These are phyloP conservation scores for Boletellus ananas DNA, from an alignment of 768 basidiomycete species.

Conservation along the genomic window DNA sequence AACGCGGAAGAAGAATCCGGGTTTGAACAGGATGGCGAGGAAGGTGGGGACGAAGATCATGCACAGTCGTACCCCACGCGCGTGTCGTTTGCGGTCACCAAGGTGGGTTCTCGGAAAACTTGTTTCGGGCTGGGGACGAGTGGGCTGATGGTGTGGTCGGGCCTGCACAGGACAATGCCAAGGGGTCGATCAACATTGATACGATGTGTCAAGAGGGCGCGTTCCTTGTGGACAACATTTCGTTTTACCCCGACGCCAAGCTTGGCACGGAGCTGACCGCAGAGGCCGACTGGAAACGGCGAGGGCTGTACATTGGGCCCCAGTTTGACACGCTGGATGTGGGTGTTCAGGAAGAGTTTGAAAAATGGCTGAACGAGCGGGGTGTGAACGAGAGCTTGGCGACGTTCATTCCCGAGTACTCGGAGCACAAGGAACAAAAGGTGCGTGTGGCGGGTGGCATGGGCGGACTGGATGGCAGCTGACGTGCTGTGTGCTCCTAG, in stretches of 20 bases:
- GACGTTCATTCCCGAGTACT: conserved; percentile 83
- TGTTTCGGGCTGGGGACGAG: not conserved
- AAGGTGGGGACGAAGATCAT: conserved; percentile 26
- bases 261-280: conserved; percentile 74
- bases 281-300: conserved; percentile 91
- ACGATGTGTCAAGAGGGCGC: conserved; percentile 73
- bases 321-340: conserved; percentile 91
- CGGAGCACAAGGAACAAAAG: conserved; percentile 90
- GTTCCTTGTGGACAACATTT: conserved; percentile 86
- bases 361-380: conserved; percentile 84
- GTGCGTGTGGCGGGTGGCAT: conserved; percentile 35
- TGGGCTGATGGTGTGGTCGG: too few relatives aligned
- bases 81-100: conserved; percentile 78
- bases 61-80: conserved; percentile 65
- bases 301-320: conserved; percentile 90
- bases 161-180: conserved; percentile 38
- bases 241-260: conserved; percentile 73
- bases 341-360: conserved; percentile 85
- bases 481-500: conserved; percentile 38
- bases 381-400: conserved; percentile 83
- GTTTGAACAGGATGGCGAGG: conserved; percentile 39
- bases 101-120: conserved; percentile 43
- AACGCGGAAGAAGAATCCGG: conserved; percentile 37
- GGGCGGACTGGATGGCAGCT: conserved; percentile 4
- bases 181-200: conserved; percentile 76